phyloP scores from a whole-genome alignment of 2,329 filamentous ascomycete genomes.

The Pseudophaeomoniella oleicola region DNA sequence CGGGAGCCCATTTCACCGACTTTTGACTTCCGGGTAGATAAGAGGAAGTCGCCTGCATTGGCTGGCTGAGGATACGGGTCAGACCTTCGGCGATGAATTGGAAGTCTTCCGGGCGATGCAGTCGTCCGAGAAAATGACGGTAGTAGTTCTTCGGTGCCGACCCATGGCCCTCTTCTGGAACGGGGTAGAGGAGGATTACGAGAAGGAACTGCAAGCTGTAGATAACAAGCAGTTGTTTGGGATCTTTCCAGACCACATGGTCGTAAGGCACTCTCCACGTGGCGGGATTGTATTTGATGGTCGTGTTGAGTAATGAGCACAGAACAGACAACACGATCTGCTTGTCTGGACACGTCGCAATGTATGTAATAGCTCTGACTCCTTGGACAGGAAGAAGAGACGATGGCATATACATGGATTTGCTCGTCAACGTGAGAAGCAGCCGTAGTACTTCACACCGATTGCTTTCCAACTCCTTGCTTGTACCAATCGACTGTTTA shows the following conservation, averaged over 20 bases:
- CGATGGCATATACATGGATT: conserved; percentile 84
- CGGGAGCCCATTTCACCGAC: conserved; percentile 72
- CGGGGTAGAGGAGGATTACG: conserved; percentile 69
- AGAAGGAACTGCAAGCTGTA: conserved; percentile 88
- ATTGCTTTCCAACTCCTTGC: conserved; percentile 85
- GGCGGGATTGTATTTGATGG: conserved; percentile 88
- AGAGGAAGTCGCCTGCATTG: conserved; percentile 69
- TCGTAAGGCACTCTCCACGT: conserved; percentile 92
- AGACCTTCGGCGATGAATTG: conserved; percentile 95
- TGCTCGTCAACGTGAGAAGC: conserved; percentile 71
- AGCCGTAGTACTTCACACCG: conserved; percentile 78
- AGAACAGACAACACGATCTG: conserved; percentile 79
- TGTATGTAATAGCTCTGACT: conserved; percentile 71
- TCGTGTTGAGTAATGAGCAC: conserved; percentile 88
- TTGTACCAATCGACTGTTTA: conserved; percentile 75
- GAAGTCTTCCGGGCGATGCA: conserved; percentile 91
- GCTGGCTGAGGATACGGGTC: conserved; percentile 69
- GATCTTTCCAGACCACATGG: conserved; percentile 78
- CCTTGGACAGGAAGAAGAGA: conserved; percentile 68
- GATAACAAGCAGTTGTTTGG: conserved; percentile 78
- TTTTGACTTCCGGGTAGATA: conserved; percentile 78
- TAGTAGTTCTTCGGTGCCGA: conserved; percentile 75
- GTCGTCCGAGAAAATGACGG: conserved; percentile 74
- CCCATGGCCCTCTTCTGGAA: conserved; percentile 58
- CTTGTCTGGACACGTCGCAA: conserved; percentile 78